Percentiles rank a stretch among this genome's conserved stretches.
These are phyloP conservation scores for Yamagishiella unicocca DNA, from an alignment of 139 green algal species.

Conservation along the genomic window DNA sequence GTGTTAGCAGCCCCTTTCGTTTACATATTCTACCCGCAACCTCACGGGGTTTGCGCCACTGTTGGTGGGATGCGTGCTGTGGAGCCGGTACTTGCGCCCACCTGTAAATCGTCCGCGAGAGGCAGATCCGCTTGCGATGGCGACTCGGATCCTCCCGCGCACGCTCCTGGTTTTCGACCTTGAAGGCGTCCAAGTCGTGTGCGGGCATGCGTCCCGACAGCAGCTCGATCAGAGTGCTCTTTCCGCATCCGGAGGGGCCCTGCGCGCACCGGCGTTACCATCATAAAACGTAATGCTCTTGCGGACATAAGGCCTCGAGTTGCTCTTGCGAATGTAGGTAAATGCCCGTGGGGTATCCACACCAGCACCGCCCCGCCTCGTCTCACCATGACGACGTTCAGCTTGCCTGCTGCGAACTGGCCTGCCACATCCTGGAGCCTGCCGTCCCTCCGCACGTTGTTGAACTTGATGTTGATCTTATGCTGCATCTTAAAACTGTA, in stretches of 20 bases:
- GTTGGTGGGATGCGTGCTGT: too few relatives aligned
- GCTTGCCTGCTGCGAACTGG: background rate
- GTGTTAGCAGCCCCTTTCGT: too few relatives aligned
- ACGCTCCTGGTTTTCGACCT: background rate
- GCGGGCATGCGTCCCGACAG: conserved; percentile 41
- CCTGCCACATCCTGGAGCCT: background rate
- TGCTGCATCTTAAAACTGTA: background rate
- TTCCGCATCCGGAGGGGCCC: conserved; percentile 57
- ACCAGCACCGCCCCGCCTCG: too few relatives aligned
- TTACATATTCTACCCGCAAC: too few relatives aligned
- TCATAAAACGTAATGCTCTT: too few relatives aligned
- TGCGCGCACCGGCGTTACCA: too few relatives aligned
- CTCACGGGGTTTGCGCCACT: too few relatives aligned
- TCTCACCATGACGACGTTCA: background rate
- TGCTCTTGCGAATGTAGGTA: too few relatives aligned
- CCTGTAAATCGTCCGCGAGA: background rate
- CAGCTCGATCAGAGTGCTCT: conserved; percentile 60
- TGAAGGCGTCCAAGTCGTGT: background rate
- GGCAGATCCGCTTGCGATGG: background rate
- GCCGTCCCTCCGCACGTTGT: background rate
- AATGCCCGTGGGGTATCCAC: too few relatives aligned
- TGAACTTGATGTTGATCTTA: background rate
- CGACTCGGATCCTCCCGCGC: background rate
- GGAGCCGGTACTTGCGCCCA: too few relatives aligned
- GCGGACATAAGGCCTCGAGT: too few relatives aligned